Percentiles rank a stretch among this genome's conserved stretches.
Evolutionary conservation across 1,139 yeast genomes (phyloP).

Genomic region (Hyphopichia khmerensis): DNA sequence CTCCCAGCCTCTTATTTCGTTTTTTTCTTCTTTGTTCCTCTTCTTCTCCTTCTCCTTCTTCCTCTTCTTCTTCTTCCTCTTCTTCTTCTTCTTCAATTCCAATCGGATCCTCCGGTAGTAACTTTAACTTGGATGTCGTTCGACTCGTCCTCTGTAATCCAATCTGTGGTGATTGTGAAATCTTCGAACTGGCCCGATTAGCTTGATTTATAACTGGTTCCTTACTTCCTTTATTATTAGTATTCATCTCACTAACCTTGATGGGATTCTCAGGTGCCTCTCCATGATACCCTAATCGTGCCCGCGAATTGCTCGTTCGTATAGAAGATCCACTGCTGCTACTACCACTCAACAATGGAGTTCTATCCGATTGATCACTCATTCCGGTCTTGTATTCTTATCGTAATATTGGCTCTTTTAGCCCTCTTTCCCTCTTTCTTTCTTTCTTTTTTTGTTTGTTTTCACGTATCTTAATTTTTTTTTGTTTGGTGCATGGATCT

Average conservation of each 20-base stretch:
- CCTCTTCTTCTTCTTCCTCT: constrained; percentile 13
- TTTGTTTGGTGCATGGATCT: not conserved
- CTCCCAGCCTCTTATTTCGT: constrained; percentile 41
- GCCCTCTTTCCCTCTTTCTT: too few species aligned
- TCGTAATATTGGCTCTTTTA: too few species aligned
- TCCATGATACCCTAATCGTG: constrained; percentile 27
- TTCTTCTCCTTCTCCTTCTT: constrained; percentile 23
- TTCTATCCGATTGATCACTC: constrained; percentile 5
- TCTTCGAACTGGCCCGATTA: constrained; percentile 21
- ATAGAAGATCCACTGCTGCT: not conserved
- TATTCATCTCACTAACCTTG: constrained; percentile 7
- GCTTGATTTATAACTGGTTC: not conserved
- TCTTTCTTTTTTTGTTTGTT: not conserved
- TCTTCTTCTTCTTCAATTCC: constrained; percentile 21
- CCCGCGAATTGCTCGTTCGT: not conserved
- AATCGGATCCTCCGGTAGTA: constrained; percentile 78
- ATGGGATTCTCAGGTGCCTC: constrained; percentile 31
- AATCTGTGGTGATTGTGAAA: constrained; percentile 42
- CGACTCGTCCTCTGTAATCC: constrained; percentile 90
- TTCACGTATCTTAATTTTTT: too few species aligned
- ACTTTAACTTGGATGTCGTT: constrained; percentile 81
- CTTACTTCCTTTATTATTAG: too few species aligned
- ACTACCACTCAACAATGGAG: constrained; percentile 22
- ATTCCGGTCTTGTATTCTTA: too few species aligned
- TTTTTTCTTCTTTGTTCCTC: constrained; percentile 28